Percentiles rank a stretch among this genome's conserved stretches.
Evolutionary conservation across 2,329 filamentous ascomycete genomes (phyloP).

Genomic region (Bisporella sp.): DNA sequence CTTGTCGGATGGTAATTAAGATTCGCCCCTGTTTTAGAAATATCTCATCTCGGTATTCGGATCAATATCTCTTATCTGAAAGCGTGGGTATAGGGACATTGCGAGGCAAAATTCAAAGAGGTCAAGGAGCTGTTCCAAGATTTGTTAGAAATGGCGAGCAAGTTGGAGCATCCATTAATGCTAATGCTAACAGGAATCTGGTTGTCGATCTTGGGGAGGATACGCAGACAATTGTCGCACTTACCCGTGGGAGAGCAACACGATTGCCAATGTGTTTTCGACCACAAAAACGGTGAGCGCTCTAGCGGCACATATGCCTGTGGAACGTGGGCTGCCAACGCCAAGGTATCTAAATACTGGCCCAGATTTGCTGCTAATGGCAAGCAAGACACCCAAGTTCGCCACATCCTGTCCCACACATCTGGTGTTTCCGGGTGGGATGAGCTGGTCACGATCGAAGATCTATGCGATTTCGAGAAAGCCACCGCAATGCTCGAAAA

Average conservation of each 20-base stretch:
- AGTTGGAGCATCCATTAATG: conserved; percentile 36
- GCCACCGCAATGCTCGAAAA: conserved; percentile 21
- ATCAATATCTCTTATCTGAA: neutral
- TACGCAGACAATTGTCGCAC: conserved; percentile 25
- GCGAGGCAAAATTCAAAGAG: conserved; percentile 29
- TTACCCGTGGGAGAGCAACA: conserved; percentile 33
- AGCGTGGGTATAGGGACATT: conserved; percentile 31
- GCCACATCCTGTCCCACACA: too few relatives aligned
- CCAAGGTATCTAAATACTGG: too few relatives aligned
- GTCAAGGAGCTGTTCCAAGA: conserved; percentile 30
- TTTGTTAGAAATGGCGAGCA: conserved; percentile 33
- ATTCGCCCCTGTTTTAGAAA: too few relatives aligned
- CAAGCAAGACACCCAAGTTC: too few relatives aligned
- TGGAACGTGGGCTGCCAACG: too few relatives aligned
- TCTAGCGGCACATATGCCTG: too few relatives aligned
- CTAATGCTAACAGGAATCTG: conserved; percentile 34
- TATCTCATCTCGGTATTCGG: neutral
- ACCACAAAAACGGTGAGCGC: conserved; percentile 32
- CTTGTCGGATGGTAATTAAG: too few relatives aligned
- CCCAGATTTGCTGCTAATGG: too few relatives aligned
- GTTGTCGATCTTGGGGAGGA: conserved; percentile 41
- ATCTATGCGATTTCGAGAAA: too few relatives aligned
- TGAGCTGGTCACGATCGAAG: too few relatives aligned
- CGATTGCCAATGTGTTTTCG: conserved; percentile 32
- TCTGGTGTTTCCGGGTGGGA: too few relatives aligned